Evolutionary conservation across 1,139 yeast species (phyloP), one percentile per base, ranked within the genome.

Genomic region (Maudiozyma humilis): DNA sequence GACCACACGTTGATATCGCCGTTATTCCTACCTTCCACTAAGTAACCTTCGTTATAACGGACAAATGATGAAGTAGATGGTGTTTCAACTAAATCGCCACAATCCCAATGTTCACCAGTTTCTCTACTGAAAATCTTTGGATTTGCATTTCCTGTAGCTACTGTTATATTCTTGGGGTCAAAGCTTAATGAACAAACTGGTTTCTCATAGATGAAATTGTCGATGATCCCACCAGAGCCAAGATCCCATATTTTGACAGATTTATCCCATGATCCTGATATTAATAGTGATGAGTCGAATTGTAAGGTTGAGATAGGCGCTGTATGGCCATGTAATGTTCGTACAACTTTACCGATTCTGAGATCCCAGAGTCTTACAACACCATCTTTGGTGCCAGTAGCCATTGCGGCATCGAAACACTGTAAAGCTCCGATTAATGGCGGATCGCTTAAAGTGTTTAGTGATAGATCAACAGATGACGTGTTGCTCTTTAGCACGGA

Each of bases 341-440:
- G 68, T 34, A 79, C 77, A 12, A 79, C 80, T 50, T 76, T 80
- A 8, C 87, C 87, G 29, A 78, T 71, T 51, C 89, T 71, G 49
- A 82, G 62, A 62, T 83, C 91, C 91, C 91, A 83, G 35, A 83
- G 66, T 45, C 89, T 65, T 6, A 83, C 87, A 12, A 79, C 62
- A 5, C 89, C 89, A 58, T 83, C 91, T 38, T 79, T 78, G 0
- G 88, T 79, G 29, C 89, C 91, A 1, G 87, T 77, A 0, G 86
- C 91, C 56, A 78, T 67, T 1, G 86, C 88, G 0, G 84, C 83
- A 51, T 79, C 85, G 55, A 70, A 78, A 43, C 80, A 75, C 55
- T 81, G 63, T 8, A 60, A 40, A 2, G 59, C 56, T 4, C 60
- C 61, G 25, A 60, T 50, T 7, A 52, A 44, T 8, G 63, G 53